Base-by-base conservation (phyloP, 2,329 filamentous ascomycete species). In the Penicillium sp. region DNA sequence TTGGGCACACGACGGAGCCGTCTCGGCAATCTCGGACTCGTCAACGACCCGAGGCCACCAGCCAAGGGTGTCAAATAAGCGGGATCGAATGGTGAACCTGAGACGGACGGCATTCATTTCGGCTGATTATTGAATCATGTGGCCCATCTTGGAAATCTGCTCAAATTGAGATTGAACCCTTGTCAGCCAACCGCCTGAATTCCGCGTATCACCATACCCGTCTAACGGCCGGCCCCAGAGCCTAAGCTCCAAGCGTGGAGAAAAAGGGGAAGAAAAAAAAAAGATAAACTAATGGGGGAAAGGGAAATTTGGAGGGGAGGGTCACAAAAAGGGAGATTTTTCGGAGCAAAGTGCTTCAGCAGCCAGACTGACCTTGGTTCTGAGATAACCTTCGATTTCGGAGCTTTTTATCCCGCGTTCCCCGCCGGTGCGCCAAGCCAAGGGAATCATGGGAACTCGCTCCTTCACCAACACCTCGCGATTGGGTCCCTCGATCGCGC, bases 331-430 rank as follows among this genome's bases (percentile, higher is more conserved):
- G 26, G 42, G 42, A 43, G 33, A 35, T 33, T 37, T 34, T 33
- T n/a, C 29, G 42, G 45, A 46, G 42, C 36, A 43, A 43, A 5
- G 9, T 32, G 29, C 29, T 32, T 32, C 3, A 32, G 11, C 29
- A 11, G 29, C 8, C 29, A 33, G 29, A 70, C 81, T 66, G 64
- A 91, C 89, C 84, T 98, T 98, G 3, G 93, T 96, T 67, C 86
- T 88, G 54, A 98, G 73, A 74, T 98, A 98, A 5, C 88, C 90
- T 60, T 95, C 89, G 40, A 97, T 87, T 71, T 98, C 93, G 46
- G 84, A 80, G 62, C 91, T 91, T 51, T 82, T 81, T 53, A 97
- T 88, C 0, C 93, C 93, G 36, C 84, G 84, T 58, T 83, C 81
- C 4, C 82, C 81, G 1, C 87, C 88, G 7, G 78, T 80, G 64